Conservation (phyloP, 2,329 filamentous ascomycete species). For the Iodosphaeria phyllophila region DNA sequence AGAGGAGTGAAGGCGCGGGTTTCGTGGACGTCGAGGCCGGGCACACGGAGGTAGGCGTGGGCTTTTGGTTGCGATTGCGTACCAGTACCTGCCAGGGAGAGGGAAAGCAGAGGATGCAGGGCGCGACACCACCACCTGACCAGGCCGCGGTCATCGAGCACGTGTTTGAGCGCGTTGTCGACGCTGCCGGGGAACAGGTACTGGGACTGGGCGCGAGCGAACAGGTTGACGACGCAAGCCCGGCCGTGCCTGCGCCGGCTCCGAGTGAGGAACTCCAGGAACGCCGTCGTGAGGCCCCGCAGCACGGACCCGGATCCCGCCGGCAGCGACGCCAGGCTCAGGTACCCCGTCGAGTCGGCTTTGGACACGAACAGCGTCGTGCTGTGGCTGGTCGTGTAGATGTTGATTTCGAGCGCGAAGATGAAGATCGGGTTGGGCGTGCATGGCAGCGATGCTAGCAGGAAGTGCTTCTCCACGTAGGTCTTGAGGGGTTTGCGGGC, state of each 20-base stretch:
- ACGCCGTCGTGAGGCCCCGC: constrained; percentile 52
- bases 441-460: constrained; percentile 27
- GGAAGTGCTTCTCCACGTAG: constrained; percentile 70
- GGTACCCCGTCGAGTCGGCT: constrained; percentile 85
- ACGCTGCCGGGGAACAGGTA: constrained; percentile 90
- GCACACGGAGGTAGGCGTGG: constrained; percentile 73
- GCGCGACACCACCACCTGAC: constrained; percentile 95
- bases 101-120: constrained; percentile 55
- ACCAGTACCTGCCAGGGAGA: no score
- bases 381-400: constrained; percentile 65
- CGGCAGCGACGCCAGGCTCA: constrained; percentile 46
- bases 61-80: constrained; percentile 26
- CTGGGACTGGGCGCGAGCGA: constrained; percentile 79
- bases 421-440: constrained; percentile 39
- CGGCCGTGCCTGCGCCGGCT: constrained; percentile 43
- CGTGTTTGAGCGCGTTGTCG: constrained; percentile 71
- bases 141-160: constrained; percentile 74
- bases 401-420: constrained; percentile 69
- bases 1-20: constrained; percentile 61
- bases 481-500: constrained; percentile 28
- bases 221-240: constrained; percentile 67
- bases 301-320: constrained; percentile 52
- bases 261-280: constrained; percentile 57
- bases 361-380: constrained; percentile 92
- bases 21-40: constrained; percentile 69